Evolutionary conservation across 148 eudicot species (phyloP).

Genomic region (Rhododendron simsii): DNA sequence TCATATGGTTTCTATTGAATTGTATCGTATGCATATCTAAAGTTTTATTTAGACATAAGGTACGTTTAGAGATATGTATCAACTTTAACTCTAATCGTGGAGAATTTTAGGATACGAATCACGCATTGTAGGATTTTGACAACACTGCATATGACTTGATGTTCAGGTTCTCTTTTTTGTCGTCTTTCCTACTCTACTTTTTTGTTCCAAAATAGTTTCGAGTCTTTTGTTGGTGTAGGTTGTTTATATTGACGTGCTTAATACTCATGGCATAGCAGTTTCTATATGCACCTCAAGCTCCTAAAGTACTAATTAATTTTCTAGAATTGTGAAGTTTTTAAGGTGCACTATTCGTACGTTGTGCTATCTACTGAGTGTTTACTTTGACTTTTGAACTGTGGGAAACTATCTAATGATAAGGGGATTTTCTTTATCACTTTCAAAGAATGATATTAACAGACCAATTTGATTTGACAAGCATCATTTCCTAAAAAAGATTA

Average conservation of each 20-base stretch:
- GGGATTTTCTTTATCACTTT: background rate
- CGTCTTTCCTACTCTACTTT: background rate
- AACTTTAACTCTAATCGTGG: background rate
- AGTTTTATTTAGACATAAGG: background rate
- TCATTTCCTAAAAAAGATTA: background rate
- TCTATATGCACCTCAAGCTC: background rate
- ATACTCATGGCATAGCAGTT: background rate
- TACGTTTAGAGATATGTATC: background rate
- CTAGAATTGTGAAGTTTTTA: background rate
- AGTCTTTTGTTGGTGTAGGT: background rate
- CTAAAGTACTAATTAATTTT: background rate
- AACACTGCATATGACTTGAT: background rate
- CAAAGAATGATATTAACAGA: background rate
- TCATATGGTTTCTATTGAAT: background rate
- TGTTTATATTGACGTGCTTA: background rate
- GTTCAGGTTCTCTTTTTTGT: background rate
- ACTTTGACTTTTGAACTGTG: background rate
- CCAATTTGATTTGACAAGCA: background rate
- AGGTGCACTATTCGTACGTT: background rate
- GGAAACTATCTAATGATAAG: background rate
- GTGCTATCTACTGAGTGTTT: background rate
- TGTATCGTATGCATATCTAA: background rate
- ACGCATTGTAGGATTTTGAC: background rate
- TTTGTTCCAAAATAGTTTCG: background rate
- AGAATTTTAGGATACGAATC: background rate